Evolutionary conservation across 306 rosid genomes (phyloP), one percentile per base, ranked within the genome.

Genomic region (Corylus avellana): DNA sequence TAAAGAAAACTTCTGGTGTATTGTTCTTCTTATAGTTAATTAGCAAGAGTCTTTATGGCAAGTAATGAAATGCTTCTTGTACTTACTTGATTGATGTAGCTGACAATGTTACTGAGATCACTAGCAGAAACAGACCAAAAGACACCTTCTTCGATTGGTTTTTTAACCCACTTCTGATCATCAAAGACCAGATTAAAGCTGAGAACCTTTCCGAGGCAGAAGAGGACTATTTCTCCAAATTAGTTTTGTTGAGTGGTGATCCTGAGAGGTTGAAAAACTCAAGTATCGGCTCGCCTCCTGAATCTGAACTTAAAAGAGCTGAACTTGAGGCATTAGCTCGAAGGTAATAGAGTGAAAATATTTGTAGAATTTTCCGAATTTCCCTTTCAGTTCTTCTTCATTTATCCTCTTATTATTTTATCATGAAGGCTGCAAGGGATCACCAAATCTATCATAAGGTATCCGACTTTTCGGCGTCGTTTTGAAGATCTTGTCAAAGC

Each of bases 161-260:
- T 86, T 77, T 96, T 66, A 82, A 86, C 76, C 99, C 99, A 1
- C 90, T 93, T 70, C 80, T 93, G 92, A 90, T 93, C 68, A 89
- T 96, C 73, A 93, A 89, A 83, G 99, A 96, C 7, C 99, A 96
- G 89, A 89, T 96, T 75, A 89, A 73, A 87, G 99, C 99, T 25
- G 94, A 91, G 78, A 88, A 93, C 70, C 92, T 93, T 67, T 88
- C 96, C 2, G 89, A 64, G 54, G 81, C 82, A 4, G 99, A 96
- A 90, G 99, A 96, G 78, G 89, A 83, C 58, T 93, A 93, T 85
- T 86, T 96, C 25, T 51, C 85, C 82, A 91, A 74, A 81, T 88
- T 96, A 79, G 97, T 93, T 79, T 88, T 96, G 74, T 81, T 89
- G 82, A 74, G 53, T 85, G 94, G 94, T 70, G 97, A 95, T 70